A percentile compares a stretch with the other conserved stretches of the same genome.
Evolutionary conservation across 176 grass and related monocot genomes (phyloP).

Genomic region (Cymbopogon citratus): DNA sequence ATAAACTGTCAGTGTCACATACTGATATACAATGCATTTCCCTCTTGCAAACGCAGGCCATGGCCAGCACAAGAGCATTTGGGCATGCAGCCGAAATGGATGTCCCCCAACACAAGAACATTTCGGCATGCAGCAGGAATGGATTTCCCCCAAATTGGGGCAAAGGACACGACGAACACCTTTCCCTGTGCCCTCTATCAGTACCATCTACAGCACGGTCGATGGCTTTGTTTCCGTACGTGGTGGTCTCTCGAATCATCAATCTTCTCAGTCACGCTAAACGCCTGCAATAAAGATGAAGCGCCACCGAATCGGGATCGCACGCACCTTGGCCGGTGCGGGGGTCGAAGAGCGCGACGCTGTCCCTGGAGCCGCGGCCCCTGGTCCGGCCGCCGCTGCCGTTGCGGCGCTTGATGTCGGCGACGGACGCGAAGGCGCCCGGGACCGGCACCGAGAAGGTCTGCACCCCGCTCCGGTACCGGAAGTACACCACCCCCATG

Average conservation of each 20-base stretch:
- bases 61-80: background rate
- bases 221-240: background rate
- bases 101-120: background rate
- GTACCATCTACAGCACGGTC: background rate
- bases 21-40: background rate
- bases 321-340: constrained; percentile 19
- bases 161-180: background rate
- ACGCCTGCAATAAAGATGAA: background rate
- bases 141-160: background rate
- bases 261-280: too few species aligned
- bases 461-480: background rate
- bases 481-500: background rate
- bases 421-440: background rate
- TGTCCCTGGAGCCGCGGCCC: background rate
- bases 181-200: too few species aligned
- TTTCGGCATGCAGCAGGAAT: too few species aligned
- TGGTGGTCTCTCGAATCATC: background rate
- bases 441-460: background rate
- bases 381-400: background rate
- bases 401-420: background rate
- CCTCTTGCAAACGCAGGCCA: background rate
- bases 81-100: too few species aligned
- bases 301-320: background rate
- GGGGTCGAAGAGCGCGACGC: constrained; percentile 11
- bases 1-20: background rate